Evolutionary conservation across 1,284 basidiomycete genomes (phyloP).

Genomic region (Cutaneotrichosporon sp.): DNA sequence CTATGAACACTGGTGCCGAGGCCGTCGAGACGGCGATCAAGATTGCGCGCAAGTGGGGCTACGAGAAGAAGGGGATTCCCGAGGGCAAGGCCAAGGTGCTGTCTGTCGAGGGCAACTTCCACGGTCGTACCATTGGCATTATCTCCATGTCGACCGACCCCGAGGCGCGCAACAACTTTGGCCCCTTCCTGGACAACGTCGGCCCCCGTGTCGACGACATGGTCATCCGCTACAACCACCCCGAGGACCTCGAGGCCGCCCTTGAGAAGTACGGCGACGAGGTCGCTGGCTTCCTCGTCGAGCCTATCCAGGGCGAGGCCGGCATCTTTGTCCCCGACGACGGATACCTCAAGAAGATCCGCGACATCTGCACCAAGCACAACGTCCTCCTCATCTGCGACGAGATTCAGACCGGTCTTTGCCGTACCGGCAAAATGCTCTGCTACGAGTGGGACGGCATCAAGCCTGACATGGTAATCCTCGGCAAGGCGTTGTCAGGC

Average conservation of each 20-base stretch:
- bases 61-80: conserved; percentile 75
- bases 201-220: conserved; percentile 61
- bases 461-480: conserved; percentile 84
- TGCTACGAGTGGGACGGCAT: conserved; percentile 83
- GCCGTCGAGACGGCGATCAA: conserved; percentile 83
- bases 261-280: conserved; percentile 75
- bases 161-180: conserved; percentile 79
- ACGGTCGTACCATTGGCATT: conserved; percentile 86
- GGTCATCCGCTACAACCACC: conserved; percentile 71
- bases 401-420: conserved; percentile 82
- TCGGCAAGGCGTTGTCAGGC: conserved; percentile 94
- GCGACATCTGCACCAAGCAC: conserved; percentile 83
- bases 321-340: conserved; percentile 89
- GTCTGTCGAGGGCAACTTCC: conserved; percentile 87
- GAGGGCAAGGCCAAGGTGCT: conserved; percentile 84
- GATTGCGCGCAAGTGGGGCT: conserved; percentile 86
- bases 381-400: conserved; percentile 95
- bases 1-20: conserved; percentile 99
- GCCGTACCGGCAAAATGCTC: conserved; percentile 53
- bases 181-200: conserved; percentile 80
- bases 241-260: conserved; percentile 75
- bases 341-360: conserved; percentile 74
- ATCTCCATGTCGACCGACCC: conserved; percentile 95
- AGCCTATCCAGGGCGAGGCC: conserved; percentile 98
- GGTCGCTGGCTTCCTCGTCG: conserved; percentile 88